Evolutionary conservation across 2,329 filamentous ascomycete species (phyloP).

Genomic region (Trichoderma citrinoviride): DNA sequence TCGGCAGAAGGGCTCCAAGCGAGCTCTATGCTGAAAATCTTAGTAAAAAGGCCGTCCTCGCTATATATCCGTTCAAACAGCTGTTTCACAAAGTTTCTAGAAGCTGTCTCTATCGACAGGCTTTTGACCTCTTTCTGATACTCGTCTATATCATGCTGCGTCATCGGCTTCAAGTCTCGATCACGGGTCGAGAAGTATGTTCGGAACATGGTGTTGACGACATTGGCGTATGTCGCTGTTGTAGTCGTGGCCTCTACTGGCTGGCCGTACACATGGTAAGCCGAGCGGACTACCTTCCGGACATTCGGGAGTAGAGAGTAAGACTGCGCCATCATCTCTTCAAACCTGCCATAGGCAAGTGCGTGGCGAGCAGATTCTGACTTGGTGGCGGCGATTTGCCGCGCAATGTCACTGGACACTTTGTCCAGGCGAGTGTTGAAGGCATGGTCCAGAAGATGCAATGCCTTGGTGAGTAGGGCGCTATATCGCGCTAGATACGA

Average conservation of each 20-base stretch:
- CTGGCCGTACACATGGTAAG: slow-evolving; percentile 52
- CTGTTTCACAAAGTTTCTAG: slow-evolving; percentile 58
- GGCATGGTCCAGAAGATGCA: slow-evolving; percentile 60
- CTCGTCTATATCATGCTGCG: slow-evolving; percentile 53
- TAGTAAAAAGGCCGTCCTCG: slow-evolving; percentile 52
- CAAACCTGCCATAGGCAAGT: slow-evolving; percentile 58
- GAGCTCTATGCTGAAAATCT: slow-evolving; percentile 56
- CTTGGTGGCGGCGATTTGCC: slow-evolving; percentile 53
- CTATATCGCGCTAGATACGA: slow-evolving; percentile 86
- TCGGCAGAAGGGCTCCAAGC: slow-evolving; percentile 49
- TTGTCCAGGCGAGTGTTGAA: slow-evolving; percentile 53
- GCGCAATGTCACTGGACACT: slow-evolving; percentile 53
- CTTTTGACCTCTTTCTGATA: slow-evolving; percentile 53
- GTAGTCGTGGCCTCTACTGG: slow-evolving; percentile 43
- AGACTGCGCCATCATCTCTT: slow-evolving; percentile 56
- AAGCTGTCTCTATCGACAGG: slow-evolving; percentile 52
- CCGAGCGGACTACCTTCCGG: slow-evolving; percentile 50
- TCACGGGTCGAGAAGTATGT: slow-evolving; percentile 54
- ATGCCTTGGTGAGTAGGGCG: slow-evolving; percentile 67
- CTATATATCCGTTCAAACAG: slow-evolving; percentile 57
- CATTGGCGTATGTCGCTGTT: slow-evolving; percentile 53
- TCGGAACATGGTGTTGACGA: slow-evolving; percentile 53
- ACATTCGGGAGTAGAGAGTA: slow-evolving; percentile 57
- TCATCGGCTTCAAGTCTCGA: slow-evolving; percentile 51
- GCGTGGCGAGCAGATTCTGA: slow-evolving; percentile 60